Base-by-base conservation (phyloP, 2,329 filamentous ascomycete species). In the Aureobasidium mangrovei region DNA sequence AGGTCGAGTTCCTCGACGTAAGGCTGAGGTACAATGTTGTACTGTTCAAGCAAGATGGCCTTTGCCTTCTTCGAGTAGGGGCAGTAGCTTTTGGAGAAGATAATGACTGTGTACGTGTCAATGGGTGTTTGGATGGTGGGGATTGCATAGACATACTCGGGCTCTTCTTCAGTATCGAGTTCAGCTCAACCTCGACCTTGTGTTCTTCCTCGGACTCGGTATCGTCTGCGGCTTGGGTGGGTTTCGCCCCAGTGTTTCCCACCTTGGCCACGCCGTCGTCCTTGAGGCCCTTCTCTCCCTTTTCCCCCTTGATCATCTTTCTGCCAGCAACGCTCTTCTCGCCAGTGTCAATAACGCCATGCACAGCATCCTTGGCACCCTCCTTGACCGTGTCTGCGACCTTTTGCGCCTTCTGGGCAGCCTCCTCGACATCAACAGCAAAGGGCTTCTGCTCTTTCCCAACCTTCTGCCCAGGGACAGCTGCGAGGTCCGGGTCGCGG, bases 31-130 rank as follows among this genome's bases (percentile, higher is more conserved):
- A 82, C 79, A 66, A 98, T 94, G 53, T 75, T 76, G 74, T 97
- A 97, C 62, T 86, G 84, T 26, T 91, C 82, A 40, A 95, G 81
- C 39, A 98, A 80, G 54, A 97, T 80, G 41, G 77, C 76, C 61
- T 98, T 98, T 43, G 93, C 93, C 62, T 82, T 83, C 66, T 83
- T 85, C 49, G 90, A 96, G 72, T 81, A 85, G 0, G 86, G 89
- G 70, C 93, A 98, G 72, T 91, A 95, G 1, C 86, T 82, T 71
- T 98, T 97, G 60, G 90, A 95, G 74, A 97, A 97, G 63, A 98
- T 88, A 67, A 96, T 87, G 57, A 97, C 57, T 59, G 42, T 9
- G 18, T 2, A 18, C 18, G 35, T 29, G 53, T 47, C 8, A 48
- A 38, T 36, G n/a, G 26, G 33, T 42, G 7, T 44, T 18, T 32